These are phyloP conservation scores for Coprinopsis sp. DNA, from an alignment of 768 basidiomycete genomes.

Conservation along the genomic window DNA sequence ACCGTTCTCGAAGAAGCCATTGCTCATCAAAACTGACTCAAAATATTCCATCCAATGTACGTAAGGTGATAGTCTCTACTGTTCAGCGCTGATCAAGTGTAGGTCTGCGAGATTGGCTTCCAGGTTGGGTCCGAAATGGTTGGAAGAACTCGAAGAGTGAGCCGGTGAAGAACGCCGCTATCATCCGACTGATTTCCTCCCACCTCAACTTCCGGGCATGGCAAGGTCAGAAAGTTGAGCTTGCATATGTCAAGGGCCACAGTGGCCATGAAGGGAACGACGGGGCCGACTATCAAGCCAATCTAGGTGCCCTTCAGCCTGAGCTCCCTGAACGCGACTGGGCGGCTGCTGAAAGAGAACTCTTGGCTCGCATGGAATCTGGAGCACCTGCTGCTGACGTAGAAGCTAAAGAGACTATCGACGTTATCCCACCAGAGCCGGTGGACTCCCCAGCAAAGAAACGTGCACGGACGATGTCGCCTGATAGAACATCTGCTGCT, in stretches of 20 bases:
- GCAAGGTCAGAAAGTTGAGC: slow-evolving; percentile 49
- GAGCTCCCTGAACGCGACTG: slow-evolving; percentile 54
- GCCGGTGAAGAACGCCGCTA: slow-evolving; percentile 64
- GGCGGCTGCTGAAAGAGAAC: slow-evolving; percentile 29
- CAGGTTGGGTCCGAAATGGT: slow-evolving; percentile 54
- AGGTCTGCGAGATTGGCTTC: slow-evolving; percentile 71
- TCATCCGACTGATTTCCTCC: slow-evolving; percentile 68
- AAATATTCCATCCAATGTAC: slow-evolving; percentile 77
- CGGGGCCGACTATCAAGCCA: slow-evolving; percentile 74
- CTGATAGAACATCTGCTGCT: no score
- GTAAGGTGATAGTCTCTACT: slow-evolving; percentile 12
- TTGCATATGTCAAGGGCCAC: slow-evolving; percentile 79
- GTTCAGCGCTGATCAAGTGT: slow-evolving; percentile 9
- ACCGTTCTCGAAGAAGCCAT: slow-evolving; percentile 45
- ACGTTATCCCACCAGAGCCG: neutral
- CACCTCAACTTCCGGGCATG: slow-evolving; percentile 51
- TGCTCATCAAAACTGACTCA: slow-evolving; percentile 85
- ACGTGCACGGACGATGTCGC: no score
- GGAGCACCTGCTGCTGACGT: neutral
- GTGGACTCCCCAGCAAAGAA: no score
- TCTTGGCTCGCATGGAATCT: neutral
- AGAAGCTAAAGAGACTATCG: neutral
- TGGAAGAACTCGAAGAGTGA: slow-evolving; percentile 45
- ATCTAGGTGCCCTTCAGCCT: slow-evolving; percentile 43
- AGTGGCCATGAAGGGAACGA: slow-evolving; percentile 80